These are phyloP conservation scores for Bolboschoenus planiculmis DNA, from an alignment of 176 grass and related monocot species.

Conservation along the genomic window DNA sequence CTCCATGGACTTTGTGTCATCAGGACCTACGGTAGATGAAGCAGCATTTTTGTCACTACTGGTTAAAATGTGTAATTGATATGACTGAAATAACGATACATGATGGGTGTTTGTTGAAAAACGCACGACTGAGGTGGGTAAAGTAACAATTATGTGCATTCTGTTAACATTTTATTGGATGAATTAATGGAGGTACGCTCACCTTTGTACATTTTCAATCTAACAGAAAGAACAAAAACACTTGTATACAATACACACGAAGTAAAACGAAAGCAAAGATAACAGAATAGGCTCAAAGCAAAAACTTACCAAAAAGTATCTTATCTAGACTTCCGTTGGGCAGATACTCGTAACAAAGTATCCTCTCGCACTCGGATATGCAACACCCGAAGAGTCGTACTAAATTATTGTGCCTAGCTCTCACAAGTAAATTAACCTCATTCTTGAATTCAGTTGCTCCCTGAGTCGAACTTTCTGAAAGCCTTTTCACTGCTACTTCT, in stretches of 20 bases:
- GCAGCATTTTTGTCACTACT: not conserved
- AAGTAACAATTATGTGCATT: no score
- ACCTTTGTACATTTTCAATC: no score
- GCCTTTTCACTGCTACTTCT: constrained; percentile 22
- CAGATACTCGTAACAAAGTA: constrained; percentile 20
- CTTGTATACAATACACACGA: no score
- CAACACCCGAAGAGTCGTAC: constrained; percentile 18
- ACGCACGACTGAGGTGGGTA: not conserved
- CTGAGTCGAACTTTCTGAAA: constrained; percentile 2
- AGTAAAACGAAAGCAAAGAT: not conserved
- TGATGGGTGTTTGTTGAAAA: not conserved
- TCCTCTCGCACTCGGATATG: not conserved
- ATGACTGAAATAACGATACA: not conserved
- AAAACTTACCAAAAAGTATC: not conserved
- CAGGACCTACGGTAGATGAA: not conserved
- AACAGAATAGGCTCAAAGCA: not conserved
- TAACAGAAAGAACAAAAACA: no score
- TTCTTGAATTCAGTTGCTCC: constrained; percentile 15
- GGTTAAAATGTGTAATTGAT: not conserved
- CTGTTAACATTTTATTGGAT: no score
- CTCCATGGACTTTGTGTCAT: not conserved
- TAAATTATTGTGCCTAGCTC: constrained; percentile 17
- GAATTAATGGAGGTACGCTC: no score
- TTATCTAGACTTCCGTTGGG: constrained; percentile 16
- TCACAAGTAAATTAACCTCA: constrained; percentile 3